phyloP scores from a whole-genome alignment of 1,284 basidiomycete species.

The Papiliotrema fonsecae region DNA sequence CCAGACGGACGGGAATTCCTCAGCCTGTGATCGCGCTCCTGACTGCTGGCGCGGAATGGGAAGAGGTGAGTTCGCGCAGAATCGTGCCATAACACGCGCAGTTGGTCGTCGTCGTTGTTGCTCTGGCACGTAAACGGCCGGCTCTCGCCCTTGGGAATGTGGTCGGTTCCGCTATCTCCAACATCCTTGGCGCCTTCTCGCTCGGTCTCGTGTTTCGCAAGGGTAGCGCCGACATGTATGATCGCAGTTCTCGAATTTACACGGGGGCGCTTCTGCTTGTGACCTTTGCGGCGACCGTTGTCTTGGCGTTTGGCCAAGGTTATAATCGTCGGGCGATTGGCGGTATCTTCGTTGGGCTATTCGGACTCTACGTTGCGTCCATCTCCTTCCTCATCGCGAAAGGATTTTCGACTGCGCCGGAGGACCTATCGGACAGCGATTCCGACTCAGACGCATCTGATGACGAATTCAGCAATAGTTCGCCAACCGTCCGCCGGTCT shows the following conservation, averaged over 20 bases:
- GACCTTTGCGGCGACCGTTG: background rate
- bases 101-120: conserved; percentile 3
- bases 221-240: background rate
- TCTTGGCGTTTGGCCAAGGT: conserved; percentile 1
- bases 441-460: conserved; percentile 8
- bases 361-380: conserved; percentile 18
- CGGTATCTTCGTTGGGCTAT: conserved; percentile 11
- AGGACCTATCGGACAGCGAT: conserved; percentile 22
- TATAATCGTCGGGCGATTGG: conserved; percentile 6
- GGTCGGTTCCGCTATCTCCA: conserved; percentile 7
- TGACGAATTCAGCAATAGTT: no score
- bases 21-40: conserved; percentile 1
- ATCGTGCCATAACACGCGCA: no score
- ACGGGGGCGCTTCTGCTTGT: background rate
- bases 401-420: conserved; percentile 20
- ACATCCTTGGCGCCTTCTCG: conserved; percentile 10
- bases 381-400: conserved; percentile 22
- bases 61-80: conserved; percentile 2
- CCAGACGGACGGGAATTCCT: conserved; percentile 3
- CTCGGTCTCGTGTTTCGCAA: conserved; percentile 7
- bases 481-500: no score
- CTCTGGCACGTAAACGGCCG: background rate
- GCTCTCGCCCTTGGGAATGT: conserved; percentile 5
- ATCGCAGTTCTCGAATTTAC: background rate
- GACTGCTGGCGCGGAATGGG: conserved; percentile 10